phyloP scores from a whole-genome alignment of 2,329 filamentous ascomycete species.

The Pseudodiploospora longispora region DNA sequence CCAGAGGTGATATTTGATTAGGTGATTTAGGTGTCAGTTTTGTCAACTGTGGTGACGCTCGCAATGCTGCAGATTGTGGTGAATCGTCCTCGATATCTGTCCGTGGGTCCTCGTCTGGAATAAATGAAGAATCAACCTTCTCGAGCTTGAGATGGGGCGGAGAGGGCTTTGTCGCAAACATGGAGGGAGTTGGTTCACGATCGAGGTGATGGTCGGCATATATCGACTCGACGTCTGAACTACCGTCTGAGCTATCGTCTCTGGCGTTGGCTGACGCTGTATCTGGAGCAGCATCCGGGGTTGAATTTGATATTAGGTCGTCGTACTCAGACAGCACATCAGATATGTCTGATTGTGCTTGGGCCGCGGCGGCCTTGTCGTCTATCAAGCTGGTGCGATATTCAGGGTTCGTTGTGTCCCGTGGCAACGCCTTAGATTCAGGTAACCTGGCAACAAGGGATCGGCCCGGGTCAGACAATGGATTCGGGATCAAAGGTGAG shows the following conservation, averaged over 20 bases:
- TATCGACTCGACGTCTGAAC: conserved; percentile 12
- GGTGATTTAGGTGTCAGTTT: conserved; percentile 50
- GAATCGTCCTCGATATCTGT: conserved; percentile 17
- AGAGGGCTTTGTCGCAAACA: conserved; percentile 40
- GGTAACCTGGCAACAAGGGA: too few species aligned
- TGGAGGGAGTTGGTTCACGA: conserved; percentile 36
- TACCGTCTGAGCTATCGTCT: conserved; percentile 21
- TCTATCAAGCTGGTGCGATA: conserved; percentile 5
- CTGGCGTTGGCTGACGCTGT: conserved; percentile 17
- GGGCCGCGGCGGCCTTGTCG: conserved; percentile 33
- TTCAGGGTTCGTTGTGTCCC: too few species aligned
- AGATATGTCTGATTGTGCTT: conserved; percentile 32
- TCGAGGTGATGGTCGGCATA: conserved; percentile 28
- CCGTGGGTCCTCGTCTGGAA: conserved; percentile 17
- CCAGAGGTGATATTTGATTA: conserved; percentile 38
- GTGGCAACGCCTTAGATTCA: too few species aligned
- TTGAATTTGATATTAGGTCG: conserved; percentile 31
- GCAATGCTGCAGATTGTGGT: conserved; percentile 18
- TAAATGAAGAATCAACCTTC: conserved; percentile 27
- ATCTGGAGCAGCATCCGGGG: conserved; percentile 18
- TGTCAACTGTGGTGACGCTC: conserved; percentile 35
- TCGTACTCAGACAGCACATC: conserved; percentile 37
- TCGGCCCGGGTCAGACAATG: too few species aligned
- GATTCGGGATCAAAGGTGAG: too few species aligned
- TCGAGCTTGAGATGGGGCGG: conserved; percentile 47